Evolutionary conservation across 208 protist genomes (phyloP), one percentile per base, ranked within the genome.

Genomic region (Crithidia brevicula): DNA sequence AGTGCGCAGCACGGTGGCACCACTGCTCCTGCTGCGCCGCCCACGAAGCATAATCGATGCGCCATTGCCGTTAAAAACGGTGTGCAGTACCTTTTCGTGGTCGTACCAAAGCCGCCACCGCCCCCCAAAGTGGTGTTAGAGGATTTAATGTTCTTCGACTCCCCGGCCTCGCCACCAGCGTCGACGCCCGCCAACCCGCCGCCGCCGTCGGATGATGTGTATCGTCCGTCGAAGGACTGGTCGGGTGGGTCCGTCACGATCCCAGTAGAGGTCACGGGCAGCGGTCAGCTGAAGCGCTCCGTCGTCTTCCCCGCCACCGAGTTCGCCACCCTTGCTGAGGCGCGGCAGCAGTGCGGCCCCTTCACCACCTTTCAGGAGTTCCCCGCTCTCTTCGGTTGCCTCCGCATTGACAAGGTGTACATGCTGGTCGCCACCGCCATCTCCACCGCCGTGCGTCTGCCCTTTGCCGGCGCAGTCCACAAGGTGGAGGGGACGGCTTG

Each of bases 381-480:
- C 59, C 68, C 72, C 22, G 83, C 91, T 1, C 50, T 93, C 7
- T 94, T 96, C 70, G 91, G 91, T 22, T 82, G 76, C 38, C 63
- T 93, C 20, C 61, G 82, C 30, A 65, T 96, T 16, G 91, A 96
- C 51, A 79, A 64, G 65, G 50, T 89, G 46, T 96, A 96, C 66
- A 78, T 96, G 49, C 77, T 96, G 6, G 88, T 96, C 23, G 91
- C 91, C 8, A 71, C 76, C 1, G 47, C 60, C 30, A 77, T 88
- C 25, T 58, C 79, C 11, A 38, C 60, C 5, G 85, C 60, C 22
- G 83, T 74, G 4, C 7, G 28, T 0, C 60, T 96, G 50, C 91
- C 91, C 16, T 85, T 83, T 57, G 74, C 67, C 5, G 83, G 85
- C 3, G 27, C 34, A 8, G 91, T 94, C 46, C 71, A 75, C 52